A percentile compares a stretch with the other conserved stretches of the same genome.
phyloP scores from a whole-genome alignment of 169 alveolate species.

The Cryptosporidium muris region DNA sequence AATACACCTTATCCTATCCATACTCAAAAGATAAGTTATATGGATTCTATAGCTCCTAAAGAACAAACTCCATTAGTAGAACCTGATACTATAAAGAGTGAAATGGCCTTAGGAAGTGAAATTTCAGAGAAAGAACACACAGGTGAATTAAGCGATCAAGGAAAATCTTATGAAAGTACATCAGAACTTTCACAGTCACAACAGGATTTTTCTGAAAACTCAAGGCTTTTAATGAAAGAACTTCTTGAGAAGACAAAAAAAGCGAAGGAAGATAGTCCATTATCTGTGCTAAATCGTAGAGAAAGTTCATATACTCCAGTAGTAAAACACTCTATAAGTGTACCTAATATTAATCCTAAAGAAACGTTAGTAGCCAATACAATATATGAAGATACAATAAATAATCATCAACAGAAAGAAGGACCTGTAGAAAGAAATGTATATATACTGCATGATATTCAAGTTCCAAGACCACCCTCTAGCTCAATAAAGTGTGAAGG shows the following conservation, averaged over 20 bases:
- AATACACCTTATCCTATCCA: neutral
- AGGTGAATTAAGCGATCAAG: no score
- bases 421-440: neutral
- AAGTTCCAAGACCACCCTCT: slow-evolving; percentile 57
- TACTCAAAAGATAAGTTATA: no score
- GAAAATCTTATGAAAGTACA: no score
- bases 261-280: neutral
- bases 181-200: no score
- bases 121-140: no score
- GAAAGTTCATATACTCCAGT: slow-evolving; percentile 26
- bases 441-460: slow-evolving; percentile 49
- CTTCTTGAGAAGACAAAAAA: neutral
- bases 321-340: neutral
- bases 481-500: slow-evolving; percentile 34
- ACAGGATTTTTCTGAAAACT: no score
- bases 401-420: slow-evolving; percentile 13
- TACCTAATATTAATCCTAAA: neutral
- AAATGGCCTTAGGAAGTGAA: no score
- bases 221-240: neutral
- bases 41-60: no score
- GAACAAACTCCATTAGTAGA: no score
- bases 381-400: slow-evolving; percentile 25
- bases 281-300: slow-evolving; percentile 10
- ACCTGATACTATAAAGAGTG: no score
- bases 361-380: slow-evolving; percentile 39